Conservation (phyloP, 176 grass and related monocot species). For the Rhynchospora breviuscula region DNA sequence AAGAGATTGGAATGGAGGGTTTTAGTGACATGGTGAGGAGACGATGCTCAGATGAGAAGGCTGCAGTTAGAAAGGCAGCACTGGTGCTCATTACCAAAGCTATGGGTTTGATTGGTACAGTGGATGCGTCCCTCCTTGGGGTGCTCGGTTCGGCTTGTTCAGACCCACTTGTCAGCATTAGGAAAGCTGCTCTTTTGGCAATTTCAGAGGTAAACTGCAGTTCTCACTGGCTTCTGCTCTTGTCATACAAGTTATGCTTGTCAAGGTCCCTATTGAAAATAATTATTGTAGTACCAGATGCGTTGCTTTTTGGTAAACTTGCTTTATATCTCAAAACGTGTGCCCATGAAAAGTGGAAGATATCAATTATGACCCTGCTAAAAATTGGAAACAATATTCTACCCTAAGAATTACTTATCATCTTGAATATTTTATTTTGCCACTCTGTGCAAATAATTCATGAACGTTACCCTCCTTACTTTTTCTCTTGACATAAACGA, state of each 20-base stretch:
- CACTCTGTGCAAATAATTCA: background rate
- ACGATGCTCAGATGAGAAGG: slow-evolving; percentile 76
- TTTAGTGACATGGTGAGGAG: slow-evolving; percentile 60
- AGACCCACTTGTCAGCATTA: slow-evolving; percentile 79
- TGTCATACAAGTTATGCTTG: background rate
- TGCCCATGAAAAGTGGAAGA: background rate
- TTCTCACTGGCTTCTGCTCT: background rate
- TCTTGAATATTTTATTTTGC: background rate
- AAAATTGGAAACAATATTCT: background rate
- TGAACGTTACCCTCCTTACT: background rate
- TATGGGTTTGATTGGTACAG: slow-evolving; percentile 50
- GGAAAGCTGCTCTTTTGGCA: slow-evolving; percentile 85
- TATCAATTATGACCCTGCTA: background rate
- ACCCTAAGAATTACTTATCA: background rate
- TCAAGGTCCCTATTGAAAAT: background rate
- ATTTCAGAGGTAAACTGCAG: slow-evolving; percentile 63
- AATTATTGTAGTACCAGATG: background rate
- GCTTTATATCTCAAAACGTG: background rate
- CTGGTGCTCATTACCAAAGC: slow-evolving; percentile 72
- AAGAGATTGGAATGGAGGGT: slow-evolving; percentile 40
- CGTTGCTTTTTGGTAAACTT: background rate
- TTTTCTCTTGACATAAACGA: background rate
- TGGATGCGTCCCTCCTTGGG: slow-evolving; percentile 56
- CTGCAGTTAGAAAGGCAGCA: slow-evolving; percentile 80
- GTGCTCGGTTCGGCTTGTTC: slow-evolving; percentile 69